Conservation (phyloP, 2,329 filamentous ascomycete genomes). For the Esteya vermicola region DNA sequence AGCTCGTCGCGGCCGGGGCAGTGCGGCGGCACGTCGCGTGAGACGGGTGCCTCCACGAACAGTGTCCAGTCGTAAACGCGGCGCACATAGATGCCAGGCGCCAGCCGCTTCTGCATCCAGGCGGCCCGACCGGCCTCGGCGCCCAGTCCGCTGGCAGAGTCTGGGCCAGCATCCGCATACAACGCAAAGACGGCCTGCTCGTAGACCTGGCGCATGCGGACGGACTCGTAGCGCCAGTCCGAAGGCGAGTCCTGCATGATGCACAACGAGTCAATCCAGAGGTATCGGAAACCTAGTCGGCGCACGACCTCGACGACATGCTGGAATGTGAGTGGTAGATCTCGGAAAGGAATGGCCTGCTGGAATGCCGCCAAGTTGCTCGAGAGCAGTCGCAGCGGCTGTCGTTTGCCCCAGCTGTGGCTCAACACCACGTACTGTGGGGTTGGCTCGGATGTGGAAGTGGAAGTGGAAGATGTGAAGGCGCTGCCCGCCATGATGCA, state of each 20-base stretch:
- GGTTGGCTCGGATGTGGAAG: no score
- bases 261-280: conserved; percentile 10
- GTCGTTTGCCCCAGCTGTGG: conserved; percentile 6
- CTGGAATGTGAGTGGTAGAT: conserved; percentile 2
- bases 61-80: no score
- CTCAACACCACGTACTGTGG: conserved; percentile 4
- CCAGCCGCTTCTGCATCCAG: no score
- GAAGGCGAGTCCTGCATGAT: conserved; percentile 5
- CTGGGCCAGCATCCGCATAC: not conserved
- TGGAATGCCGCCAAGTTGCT: no score
- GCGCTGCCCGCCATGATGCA: no score
- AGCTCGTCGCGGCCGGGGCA: not conserved
- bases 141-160: no score
- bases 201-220: conserved; percentile 6
- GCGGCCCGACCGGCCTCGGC: no score
- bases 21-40: no score
- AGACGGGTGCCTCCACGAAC: no score
- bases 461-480: no score
- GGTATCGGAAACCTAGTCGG: conserved; percentile 5
- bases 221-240: not conserved
- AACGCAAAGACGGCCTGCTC: not conserved
- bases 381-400: not conserved
- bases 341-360: not conserved
- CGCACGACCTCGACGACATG: conserved; percentile 5
- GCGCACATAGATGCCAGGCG: no score